These are phyloP conservation scores for Hemerocallis citrina DNA, from an alignment of 106 monocot genomes.

Conservation along the genomic window DNA sequence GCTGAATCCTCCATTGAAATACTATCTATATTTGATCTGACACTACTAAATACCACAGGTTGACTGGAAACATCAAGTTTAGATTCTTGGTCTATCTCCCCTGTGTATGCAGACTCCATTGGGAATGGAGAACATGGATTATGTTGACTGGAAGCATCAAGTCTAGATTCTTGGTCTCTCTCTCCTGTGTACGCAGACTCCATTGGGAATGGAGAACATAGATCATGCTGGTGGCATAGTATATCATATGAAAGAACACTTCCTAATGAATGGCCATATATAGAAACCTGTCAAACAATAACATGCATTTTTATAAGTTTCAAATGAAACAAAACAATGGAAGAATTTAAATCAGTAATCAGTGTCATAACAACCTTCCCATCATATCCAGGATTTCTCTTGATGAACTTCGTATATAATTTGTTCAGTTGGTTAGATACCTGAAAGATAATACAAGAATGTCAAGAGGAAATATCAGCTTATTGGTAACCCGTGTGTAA, in stretches of 20 bases:
- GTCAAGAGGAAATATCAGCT: not conserved
- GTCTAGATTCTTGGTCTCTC: constrained; percentile 19
- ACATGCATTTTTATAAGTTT: not conserved
- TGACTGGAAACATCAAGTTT: constrained; percentile 4
- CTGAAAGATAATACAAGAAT: constrained; percentile 33
- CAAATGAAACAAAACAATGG: not conserved
- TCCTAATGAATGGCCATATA: constrained; percentile 97
- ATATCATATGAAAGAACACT: constrained; percentile 99
- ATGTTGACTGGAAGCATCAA: too few species aligned
- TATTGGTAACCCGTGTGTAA: not conserved
- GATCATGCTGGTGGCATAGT: constrained; percentile 84
- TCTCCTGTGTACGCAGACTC: constrained; percentile 24
- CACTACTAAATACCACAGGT: not conserved
- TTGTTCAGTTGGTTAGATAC: constrained; percentile 89
- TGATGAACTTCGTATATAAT: constrained; percentile 75
- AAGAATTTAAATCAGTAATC: not conserved
- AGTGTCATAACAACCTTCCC: constrained; percentile 61
- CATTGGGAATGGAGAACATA: constrained; percentile 25
- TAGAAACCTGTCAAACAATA: constrained; percentile 58
- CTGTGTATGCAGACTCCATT: constrained; percentile 26
- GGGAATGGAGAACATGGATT: constrained; percentile 22
- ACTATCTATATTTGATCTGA: constrained; percentile 2
- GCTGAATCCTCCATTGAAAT: constrained; percentile 6
- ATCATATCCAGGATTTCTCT: constrained; percentile 88
- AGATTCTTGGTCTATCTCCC: constrained; percentile 16